Base-by-base conservation (phyloP, 345 rosid genomes). In the Eucalyptus erythrocorys region DNA sequence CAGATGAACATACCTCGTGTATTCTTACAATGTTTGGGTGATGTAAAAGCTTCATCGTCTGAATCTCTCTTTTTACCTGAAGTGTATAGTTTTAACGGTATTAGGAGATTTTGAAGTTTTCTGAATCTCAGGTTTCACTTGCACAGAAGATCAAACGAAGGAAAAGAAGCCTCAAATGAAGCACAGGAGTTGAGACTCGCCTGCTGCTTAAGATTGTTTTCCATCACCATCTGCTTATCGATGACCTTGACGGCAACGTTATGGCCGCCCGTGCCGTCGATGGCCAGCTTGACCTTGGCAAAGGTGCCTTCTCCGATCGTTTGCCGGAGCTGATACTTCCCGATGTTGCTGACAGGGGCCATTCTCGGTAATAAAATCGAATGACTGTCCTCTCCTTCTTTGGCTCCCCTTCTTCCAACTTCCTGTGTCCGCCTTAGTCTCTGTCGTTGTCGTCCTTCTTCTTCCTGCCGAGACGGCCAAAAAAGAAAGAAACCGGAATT, bases 241-340 rank as follows among this genome's bases (percentile, higher is more conserved):
- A 97, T 94, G 91, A 97, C 92, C 92, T 97, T 97, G 92, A 97
- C 90, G 5, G 99, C 99, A n/a, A 95, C 96, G 45, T 92, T 68
- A 6, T 85, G 92, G 47, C 94, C 94, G 53, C 88, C 93, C 34
- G 94, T 90, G 91, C 92, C 92, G 89, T 97, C 96, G 24, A 95
- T 91, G 22, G 95, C 99, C 15, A 96, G 93, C 92, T 96, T 97
- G 53, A 97, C 99, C 93, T 97, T 97, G 15, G 99, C 98, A 76
- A 96, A 97, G 86, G 93, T 94, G 86, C 99, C 99, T 89, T 96
- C 98, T 59, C 99, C 99, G 24, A 97, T 95, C 10, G 96, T 96
- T 79, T 97, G 90, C 24, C 96, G 90, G 24, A 97, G 92, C 90
- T 90, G 93, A 61, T 96, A 97, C 93, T 94, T 96, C 1, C 99